Conservation (phyloP, 805 yeast species). For the Wilhelminamyces savonicus region DNA sequence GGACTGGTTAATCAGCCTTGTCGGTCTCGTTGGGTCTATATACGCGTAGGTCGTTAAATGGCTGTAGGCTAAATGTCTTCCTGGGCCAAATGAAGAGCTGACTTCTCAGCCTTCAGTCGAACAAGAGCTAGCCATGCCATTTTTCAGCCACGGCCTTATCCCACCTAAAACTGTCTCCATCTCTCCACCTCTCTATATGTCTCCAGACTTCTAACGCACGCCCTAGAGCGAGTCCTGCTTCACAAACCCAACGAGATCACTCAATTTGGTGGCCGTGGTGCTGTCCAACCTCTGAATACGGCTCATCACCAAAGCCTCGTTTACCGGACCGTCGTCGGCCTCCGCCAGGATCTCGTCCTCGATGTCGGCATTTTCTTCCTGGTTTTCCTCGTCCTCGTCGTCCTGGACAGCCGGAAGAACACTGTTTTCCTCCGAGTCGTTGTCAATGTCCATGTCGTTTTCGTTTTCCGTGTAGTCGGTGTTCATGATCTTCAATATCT, state of each 20-base stretch:
- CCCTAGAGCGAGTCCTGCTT: conserved; percentile 23
- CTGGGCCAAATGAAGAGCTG: too few species aligned
- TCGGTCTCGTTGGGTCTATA: too few species aligned
- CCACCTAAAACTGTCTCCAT: too few species aligned
- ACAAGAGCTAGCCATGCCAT: too few species aligned
- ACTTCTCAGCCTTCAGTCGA: too few species aligned
- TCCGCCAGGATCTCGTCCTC: too few species aligned
- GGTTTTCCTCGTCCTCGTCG: conserved; percentile 8
- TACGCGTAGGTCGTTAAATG: too few species aligned
- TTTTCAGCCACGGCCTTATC: too few species aligned
- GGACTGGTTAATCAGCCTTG: too few species aligned
- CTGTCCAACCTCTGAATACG: conserved; percentile 32
- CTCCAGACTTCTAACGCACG: too few species aligned
- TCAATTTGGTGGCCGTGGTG: conserved; percentile 24
- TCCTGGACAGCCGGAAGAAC: background rate
- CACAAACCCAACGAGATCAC: conserved; percentile 28
- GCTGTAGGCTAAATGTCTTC: too few species aligned
- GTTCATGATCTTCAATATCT: conserved; percentile 38
- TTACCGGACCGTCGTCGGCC: conserved; percentile 2
- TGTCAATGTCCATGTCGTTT: conserved; percentile 3
- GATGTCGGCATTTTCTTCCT: conserved; percentile 5
- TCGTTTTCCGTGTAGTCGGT: conserved; percentile 26
- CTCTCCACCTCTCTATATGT: too few species aligned
- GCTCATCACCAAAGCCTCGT: conserved; percentile 18
- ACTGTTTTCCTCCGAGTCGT: conserved; percentile 10